Conservation (phyloP, 768 basidiomycete species). For the Termitomyces titanicus region DNA sequence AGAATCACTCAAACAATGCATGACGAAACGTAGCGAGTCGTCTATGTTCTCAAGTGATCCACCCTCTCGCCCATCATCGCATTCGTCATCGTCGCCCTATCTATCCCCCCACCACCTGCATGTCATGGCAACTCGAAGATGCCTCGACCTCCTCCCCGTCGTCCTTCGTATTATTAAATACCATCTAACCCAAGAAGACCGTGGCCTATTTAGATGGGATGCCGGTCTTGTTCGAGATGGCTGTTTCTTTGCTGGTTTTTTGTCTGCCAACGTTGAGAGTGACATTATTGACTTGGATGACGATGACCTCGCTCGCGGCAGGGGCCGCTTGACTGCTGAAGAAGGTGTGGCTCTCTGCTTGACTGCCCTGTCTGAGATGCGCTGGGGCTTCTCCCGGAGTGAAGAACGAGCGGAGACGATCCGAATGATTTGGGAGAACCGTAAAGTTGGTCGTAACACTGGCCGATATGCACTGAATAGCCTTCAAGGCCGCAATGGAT, state of each 20-base stretch:
- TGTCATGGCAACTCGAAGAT: constrained; percentile 45
- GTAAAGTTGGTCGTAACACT: constrained; percentile 27
- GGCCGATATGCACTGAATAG: constrained; percentile 12
- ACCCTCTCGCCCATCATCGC: constrained; percentile 44
- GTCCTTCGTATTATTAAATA: constrained; percentile 49
- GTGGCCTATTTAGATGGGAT: constrained; percentile 76
- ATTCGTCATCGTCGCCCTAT: constrained; percentile 43
- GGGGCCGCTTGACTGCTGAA: constrained; percentile 29
- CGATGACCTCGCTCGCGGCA: constrained; percentile 25
- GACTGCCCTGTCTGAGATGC: constrained; percentile 74
- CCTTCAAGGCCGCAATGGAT: constrained; percentile 5
- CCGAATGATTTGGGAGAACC: constrained; percentile 47
- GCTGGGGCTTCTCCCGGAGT: constrained; percentile 76
- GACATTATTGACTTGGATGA: constrained; percentile 37
- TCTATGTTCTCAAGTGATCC: constrained; percentile 40
- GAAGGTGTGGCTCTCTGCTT: constrained; percentile 58
- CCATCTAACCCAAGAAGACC: constrained; percentile 37
- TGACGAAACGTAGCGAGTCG: constrained; percentile 18
- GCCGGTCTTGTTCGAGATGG: constrained; percentile 85
- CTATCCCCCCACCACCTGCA: constrained; percentile 44
- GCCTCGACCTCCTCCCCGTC: constrained; percentile 45
- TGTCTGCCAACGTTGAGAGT: constrained; percentile 63
- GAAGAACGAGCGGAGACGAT: constrained; percentile 69
- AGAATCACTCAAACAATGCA: constrained; percentile 70
- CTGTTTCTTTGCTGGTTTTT: constrained; percentile 80